Evolutionary conservation across 2,329 filamentous ascomycete genomes (phyloP), one percentile per base, ranked within the genome.

Genomic region (Cercospora brassicicola): DNA sequence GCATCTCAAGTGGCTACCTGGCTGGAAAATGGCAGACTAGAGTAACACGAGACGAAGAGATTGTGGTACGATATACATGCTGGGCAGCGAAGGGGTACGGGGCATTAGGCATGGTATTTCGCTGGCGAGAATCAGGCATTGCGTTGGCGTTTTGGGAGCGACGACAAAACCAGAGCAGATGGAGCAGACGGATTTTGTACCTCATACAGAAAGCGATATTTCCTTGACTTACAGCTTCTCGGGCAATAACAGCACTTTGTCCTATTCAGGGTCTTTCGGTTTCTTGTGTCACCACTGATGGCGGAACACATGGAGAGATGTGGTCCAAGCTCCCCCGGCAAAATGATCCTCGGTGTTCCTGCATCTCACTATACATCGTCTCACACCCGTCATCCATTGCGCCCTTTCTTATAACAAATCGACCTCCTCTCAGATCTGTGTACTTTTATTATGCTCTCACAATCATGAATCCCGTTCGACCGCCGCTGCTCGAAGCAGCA

Each of bases 1-100:
- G 75, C 94, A 98, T 83, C 85, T 99, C 83, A 96, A 93, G 84
- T 99, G 95, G 95, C 91, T 97, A 74, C 87, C 90, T 72, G 88
- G 83, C 72, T 99, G 94, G 94, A 90, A 88, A 77, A 91, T 97
- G 75, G 88, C 90, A 18, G 64, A 65, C 20, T 65, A 65, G 42
- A 30, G 15, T 30, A 20, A 26, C 33, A 26, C 36, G 20, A 18
- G 33, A 33, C 8, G 51, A 26, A 18, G 42, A 30, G 45, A 39
- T 30, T 64, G 48, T 36, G 62, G 62, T 42, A 64, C 62, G 62
- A 64, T 64, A 48, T 33, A 42, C 31, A 59, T 42, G 62, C 62
- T 59, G 53, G 53, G 13, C 48, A 63, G 62, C 23, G 62, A 33
- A 53, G 23, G 53, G 53, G 33, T 20, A 42, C 33, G 23, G 62